Evolutionary conservation across 2,329 filamentous ascomycete species (phyloP).

Genomic region (Fusarium armeniacum): DNA sequence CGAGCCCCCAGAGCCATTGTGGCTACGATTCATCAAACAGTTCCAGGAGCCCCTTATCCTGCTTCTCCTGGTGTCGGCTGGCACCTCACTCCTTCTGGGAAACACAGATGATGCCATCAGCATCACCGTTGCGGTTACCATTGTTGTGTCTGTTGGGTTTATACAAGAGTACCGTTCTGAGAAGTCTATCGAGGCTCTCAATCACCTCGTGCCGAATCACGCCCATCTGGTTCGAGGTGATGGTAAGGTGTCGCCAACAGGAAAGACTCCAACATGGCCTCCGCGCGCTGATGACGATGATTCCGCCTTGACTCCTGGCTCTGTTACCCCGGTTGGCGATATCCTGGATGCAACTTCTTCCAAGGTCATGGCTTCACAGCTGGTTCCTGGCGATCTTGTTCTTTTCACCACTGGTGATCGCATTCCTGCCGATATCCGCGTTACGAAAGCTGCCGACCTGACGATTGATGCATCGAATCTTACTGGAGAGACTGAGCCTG

Average conservation of each 20-base stretch:
- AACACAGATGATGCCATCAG: conserved; percentile 96
- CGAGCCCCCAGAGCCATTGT: conserved; percentile 92
- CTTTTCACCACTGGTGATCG: conserved; percentile 96
- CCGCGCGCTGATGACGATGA: conserved; percentile 61
- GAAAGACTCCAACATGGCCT: conserved; percentile 64
- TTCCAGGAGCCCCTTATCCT: conserved; percentile 97
- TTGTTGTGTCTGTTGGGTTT: conserved; percentile 96
- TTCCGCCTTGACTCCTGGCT: conserved; percentile 59
- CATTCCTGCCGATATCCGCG: conserved; percentile 94
- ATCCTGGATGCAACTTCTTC: conserved; percentile 79
- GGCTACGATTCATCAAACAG: conserved; percentile 95
- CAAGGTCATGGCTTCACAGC: conserved; percentile 86
- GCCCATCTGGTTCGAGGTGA: conserved; percentile 88
- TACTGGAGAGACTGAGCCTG: conserved; percentile 95
- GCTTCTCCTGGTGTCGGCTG: conserved; percentile 89
- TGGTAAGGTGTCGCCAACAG: conserved; percentile 51
- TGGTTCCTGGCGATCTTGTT: conserved; percentile 94
- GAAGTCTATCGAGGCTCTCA: conserved; percentile 95
- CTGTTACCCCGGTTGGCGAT: conserved; percentile 72
- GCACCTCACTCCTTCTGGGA: conserved; percentile 88
- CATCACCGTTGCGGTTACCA: conserved; percentile 95
- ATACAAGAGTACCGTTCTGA: conserved; percentile 98
- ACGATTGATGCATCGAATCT: conserved; percentile 97
- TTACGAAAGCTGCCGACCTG: conserved; percentile 89
- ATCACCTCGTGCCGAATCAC: conserved; percentile 92